These are phyloP conservation scores for Fusarium pseudograminearum DNA, from an alignment of 2,329 filamentous ascomycete species.

Conservation along the genomic window DNA sequence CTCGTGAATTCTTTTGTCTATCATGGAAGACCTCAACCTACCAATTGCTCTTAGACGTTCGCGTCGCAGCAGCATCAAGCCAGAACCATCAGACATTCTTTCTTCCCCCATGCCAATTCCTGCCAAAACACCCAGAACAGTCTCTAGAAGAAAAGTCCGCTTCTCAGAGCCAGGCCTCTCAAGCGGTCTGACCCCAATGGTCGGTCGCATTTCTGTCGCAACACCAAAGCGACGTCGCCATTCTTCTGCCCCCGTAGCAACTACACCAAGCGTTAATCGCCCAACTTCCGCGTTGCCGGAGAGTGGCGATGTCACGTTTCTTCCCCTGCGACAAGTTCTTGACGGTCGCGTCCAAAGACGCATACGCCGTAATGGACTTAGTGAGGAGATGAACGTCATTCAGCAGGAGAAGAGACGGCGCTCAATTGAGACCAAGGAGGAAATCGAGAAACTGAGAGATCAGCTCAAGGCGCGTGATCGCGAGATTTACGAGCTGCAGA, in stretches of 20 bases:
- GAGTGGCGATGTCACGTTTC: conserved; percentile 59
- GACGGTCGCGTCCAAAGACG: conserved; percentile 69
- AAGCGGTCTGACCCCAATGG: conserved; percentile 68
- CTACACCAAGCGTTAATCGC: conserved; percentile 31
- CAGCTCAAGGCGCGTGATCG: conserved; percentile 64
- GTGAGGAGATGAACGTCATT: conserved; percentile 69
- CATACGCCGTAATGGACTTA: conserved; percentile 66
- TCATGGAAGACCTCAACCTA: conserved; percentile 58
- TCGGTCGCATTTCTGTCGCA: conserved; percentile 63
- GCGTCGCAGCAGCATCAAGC: conserved; percentile 58
- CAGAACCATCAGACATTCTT: conserved; percentile 43
- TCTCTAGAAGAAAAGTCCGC: conserved; percentile 63
- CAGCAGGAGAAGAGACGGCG: conserved; percentile 60
- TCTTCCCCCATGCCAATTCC: conserved; percentile 16
- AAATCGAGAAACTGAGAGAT: conserved; percentile 62
- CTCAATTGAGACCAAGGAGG: conserved; percentile 54
- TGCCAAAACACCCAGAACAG: conserved; percentile 49
- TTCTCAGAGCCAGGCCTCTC: conserved; percentile 69
- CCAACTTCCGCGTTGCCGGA: conserved; percentile 38
- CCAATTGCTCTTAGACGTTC: conserved; percentile 68
- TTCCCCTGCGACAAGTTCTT: conserved; percentile 63
- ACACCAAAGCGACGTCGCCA: conserved; percentile 58
- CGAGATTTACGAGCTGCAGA: conserved; percentile 65
- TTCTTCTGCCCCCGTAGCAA: conserved; percentile 57
- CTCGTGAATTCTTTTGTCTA: neutral